Conservation (phyloP, 305 asterid genomes). For the Solanum chacoense region DNA sequence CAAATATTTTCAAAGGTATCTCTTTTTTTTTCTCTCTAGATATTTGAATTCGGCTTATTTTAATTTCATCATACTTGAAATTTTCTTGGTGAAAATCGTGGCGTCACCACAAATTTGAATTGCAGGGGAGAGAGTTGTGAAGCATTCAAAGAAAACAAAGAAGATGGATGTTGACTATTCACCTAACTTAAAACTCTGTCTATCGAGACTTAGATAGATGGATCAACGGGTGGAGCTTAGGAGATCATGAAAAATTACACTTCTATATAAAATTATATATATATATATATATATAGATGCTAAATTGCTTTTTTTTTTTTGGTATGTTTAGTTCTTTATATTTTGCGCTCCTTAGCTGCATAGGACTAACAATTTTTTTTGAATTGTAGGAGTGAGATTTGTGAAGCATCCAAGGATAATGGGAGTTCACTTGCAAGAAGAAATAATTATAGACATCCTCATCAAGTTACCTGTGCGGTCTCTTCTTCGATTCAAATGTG, state of each 20-base stretch:
- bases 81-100: not conserved
- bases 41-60: too few species aligned
- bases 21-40: too few species aligned
- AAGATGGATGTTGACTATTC: not conserved
- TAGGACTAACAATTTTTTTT: not conserved
- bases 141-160: not conserved
- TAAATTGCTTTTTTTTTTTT: too few species aligned
- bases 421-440: not conserved
- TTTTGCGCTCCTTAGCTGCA: not conserved
- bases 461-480: not conserved
- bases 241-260: too few species aligned
- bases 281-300: too few species aligned
- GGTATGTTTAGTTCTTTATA: not conserved
- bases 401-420: not conserved
- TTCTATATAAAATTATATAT: too few species aligned
- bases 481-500: not conserved
- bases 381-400: not conserved
- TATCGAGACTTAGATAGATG: not conserved
- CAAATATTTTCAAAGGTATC: too few species aligned
- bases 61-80: not conserved
- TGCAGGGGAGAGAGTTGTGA: not conserved
- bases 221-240: not conserved
- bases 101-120: not conserved
- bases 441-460: not conserved
- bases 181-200: not conserved